Conservation (phyloP, 139 green algal genomes). For the Chlorella sp. region DNA sequence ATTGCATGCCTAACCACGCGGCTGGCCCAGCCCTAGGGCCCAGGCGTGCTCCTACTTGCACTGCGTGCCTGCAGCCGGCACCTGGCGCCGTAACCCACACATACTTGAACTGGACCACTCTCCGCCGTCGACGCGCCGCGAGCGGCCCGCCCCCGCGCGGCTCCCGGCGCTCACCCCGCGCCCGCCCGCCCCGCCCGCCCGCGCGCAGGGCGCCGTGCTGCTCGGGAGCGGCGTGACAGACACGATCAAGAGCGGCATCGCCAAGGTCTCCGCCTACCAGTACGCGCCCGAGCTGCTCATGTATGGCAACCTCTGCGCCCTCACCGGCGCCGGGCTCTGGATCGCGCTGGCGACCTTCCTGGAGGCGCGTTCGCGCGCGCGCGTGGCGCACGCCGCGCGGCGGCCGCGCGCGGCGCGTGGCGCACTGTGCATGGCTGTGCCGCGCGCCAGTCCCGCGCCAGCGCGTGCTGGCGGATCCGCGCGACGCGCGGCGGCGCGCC, state of each 20-base stretch:
- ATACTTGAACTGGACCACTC: not conserved
- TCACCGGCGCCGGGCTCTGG: not conserved
- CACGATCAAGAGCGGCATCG: slow-evolving; percentile 51
- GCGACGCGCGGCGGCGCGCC: no score
- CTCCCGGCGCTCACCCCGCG: not conserved
- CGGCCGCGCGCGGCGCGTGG: not conserved
- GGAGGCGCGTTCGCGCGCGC: not conserved
- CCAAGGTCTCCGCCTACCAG: slow-evolving; percentile 36
- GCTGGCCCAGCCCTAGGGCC: not conserved
- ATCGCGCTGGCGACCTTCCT: not conserved
- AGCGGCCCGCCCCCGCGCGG: not conserved
- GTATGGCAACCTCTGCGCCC: slow-evolving; percentile 69
- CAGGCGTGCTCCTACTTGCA: not conserved
- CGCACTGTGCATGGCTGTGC: no score
- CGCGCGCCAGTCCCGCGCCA: no score
- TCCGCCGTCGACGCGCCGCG: not conserved
- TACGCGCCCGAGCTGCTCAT: slow-evolving; percentile 56
- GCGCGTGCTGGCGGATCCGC: no score
- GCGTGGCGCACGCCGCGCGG: not conserved
- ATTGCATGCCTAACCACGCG: not conserved
- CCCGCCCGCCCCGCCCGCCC: not conserved
- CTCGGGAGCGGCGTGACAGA: slow-evolving; percentile 54
- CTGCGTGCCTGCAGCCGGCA: not conserved
- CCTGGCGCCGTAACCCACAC: not conserved
- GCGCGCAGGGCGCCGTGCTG: slow-evolving; percentile 16